Base-by-base conservation (phyloP, 352 stramenopile genomes). In the Peronospora farinosa region DNA sequence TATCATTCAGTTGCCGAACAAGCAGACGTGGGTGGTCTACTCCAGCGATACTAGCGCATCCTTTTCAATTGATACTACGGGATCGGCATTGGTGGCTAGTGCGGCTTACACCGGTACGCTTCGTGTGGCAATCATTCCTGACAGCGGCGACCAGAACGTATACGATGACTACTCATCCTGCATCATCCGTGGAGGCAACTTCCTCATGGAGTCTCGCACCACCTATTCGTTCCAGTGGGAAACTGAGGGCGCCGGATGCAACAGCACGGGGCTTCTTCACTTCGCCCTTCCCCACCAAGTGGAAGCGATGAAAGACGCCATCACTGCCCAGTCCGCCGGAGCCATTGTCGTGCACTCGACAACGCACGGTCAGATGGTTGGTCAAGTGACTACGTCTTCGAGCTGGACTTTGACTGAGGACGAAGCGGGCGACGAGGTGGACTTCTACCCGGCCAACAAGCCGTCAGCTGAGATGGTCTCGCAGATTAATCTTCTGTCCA, bases 1-100 rank as follows among this genome's bases (percentile, higher is more conserved):
- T 28, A 46, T 81, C 15, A 44, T 88, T 4, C 50, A 80, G 35
- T 49, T 88, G 16, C 51, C 51, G 47, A 88, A 87, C 54, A 71
- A 67, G n/a, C 75, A 87, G 61, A 84, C 63, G 23, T 91, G 80
- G 80, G 74, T 88, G 15, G 57, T 88, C 28, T 91, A 84, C 57
- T 62, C 74, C 19, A 70, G 62, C 50, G 62, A 70, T 15, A 60
- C 64, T 13, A 71, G 49, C 23, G 69, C 45, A 11, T 66, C 57
- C 2, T 78, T 84, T 50, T 73, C 58, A 1, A 60, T 78, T 35
- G 71, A 85, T 40, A 61, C 39, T 30, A 67, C 49, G 5, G 53
- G 58, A 1, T 71, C 58, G 27, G 68, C 69, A 5, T 42, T 87
- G 7, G 64, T 72, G 17, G 74, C 69, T 5, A 63, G 60, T 7